Evolutionary conservation across 2,329 filamentous ascomycete species (phyloP), one percentile per base, ranked within the genome.

Genomic region (Podosphaera xanthii): DNA sequence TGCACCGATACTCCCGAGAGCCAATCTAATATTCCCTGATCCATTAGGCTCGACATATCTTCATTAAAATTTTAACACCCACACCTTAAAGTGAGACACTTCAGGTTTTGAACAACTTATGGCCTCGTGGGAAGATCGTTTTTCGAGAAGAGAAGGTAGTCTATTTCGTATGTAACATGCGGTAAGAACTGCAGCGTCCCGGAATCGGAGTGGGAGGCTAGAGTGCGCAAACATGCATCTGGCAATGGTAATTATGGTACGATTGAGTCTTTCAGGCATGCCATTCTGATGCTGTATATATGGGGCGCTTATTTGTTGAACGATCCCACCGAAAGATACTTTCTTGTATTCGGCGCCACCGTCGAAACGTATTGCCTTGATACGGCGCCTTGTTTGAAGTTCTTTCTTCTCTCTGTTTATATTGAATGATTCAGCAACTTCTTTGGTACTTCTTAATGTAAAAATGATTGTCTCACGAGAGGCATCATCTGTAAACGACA

Each of bases 271-370:
- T 8, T 34, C 6, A 35, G 30, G 3, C 14, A 31, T 10, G 2
- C 14, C 31, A 54, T 35, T 54, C 22, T 36, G 6, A 85, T 82
- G 4, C 52, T 35, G 10, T n/a, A 33, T 54, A 36, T 54, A 36
- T 22, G 49, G 49, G 6, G 49, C n/a, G 33, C 49, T 52, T n/a
- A n/a, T n/a, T 33, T 50, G 2, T 8, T 30, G 48, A 31, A 30
- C 9, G 9, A 50, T 50, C 9, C 48, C 48, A 50, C 31, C 8
- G 3, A 52, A 52, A 22, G 30, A 6, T n/a, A 33, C 33, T 2
- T 3, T n/a, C 12, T 52, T 52, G 8, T 52, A 31, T 31, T 52
- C 49, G 9, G 5, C n/a, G 48, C 48, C 30, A 31, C 48, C 48
- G 30, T 52, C 49, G 31, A 52, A 52, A 10, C 7, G 49, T 31